phyloP scores from a whole-genome alignment of 345 rosid species.

The Camelina hispida region DNA sequence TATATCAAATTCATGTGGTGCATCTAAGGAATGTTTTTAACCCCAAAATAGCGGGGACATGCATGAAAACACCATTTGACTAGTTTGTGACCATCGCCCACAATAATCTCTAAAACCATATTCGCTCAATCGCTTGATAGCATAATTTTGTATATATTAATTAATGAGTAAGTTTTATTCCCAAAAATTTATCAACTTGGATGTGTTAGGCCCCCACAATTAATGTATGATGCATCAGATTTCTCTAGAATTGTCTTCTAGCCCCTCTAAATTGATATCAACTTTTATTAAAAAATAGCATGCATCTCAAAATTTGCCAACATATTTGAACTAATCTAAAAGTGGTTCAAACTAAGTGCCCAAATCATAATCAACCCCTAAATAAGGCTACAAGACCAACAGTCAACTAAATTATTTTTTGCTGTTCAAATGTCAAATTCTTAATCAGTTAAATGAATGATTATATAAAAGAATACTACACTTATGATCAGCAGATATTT shows the following conservation, averaged over 20 bases:
- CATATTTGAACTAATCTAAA: constrained; percentile 24
- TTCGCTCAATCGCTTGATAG: constrained; percentile 35
- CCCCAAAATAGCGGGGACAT: constrained; percentile 45
- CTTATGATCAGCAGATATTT: not conserved
- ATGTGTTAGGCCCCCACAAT: constrained; percentile 37
- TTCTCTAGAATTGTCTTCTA: constrained; percentile 35
- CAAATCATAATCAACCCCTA: constrained; percentile 33
- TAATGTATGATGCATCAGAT: constrained; percentile 36
- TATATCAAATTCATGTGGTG: constrained; percentile 41
- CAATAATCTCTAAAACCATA: constrained; percentile 25
- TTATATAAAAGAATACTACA: not conserved
- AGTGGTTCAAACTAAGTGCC: constrained; percentile 9
- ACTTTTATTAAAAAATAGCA: not conserved
- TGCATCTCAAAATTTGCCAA: constrained; percentile 22
- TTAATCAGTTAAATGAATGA: not conserved
- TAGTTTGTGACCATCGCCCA: constrained; percentile 43
- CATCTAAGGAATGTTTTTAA: constrained; percentile 46
- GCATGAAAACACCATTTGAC: constrained; percentile 42
- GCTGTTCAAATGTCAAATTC: not conserved
- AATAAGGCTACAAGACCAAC: constrained; percentile 2
- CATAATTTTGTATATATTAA: constrained; percentile 22
- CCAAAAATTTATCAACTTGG: constrained; percentile 38
- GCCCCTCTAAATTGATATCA: constrained; percentile 5
- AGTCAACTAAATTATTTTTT: not conserved
- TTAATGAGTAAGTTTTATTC: constrained; percentile 17